Evolutionary conservation across 129 eudicot species (phyloP), one percentile per base, ranked within the genome.

Genomic region (Saussurea involucrata): DNA sequence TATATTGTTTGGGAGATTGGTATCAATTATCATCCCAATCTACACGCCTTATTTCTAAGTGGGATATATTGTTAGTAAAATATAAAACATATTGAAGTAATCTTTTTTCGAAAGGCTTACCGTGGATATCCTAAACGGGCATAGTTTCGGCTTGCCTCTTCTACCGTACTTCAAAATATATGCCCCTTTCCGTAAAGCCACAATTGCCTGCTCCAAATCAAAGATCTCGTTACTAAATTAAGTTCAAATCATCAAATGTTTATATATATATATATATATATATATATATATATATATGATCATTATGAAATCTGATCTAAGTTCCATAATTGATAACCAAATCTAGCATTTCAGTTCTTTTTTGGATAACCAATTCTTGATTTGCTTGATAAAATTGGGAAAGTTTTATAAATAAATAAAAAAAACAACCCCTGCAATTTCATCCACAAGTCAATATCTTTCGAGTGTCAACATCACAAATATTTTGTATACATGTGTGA

Each of bases 161-260:
- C 77, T 81, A 73, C 90, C 86, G 44, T 81, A 86, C 84, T 84
- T 87, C 58, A 89, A 82, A 75, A 89, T 87, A 74, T 89, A 87
- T 1, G 95, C 87, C 66, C 95, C 95, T 85, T 89, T 89, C 81
- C 87, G 85, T 69, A 89, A 69, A 60, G 90, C 84, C 15, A 89
- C 81, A 72, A 89, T 86, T 31, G 95, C 91, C 95, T 89, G 85
- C 84, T 82, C 31, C 13, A 31, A 55, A 82, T 78, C 46, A 36
- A 44, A 70, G 55, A 70, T 79, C 37, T 40, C 44, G 80, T 67
- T 32, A 46, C 24, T 42, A 21, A 24, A 10, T 15, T 34, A 8
- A 40, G 65, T 44, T 63, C 11, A 20, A 69, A 77, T 15, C 40
- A 68, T 13, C 74, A 53, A 18, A 55, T 60, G 27, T 6, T 8